These are phyloP conservation scores for Tetrastigma voinierianum DNA, from an alignment of 164 flowering plant genomes.

Conservation along the genomic window DNA sequence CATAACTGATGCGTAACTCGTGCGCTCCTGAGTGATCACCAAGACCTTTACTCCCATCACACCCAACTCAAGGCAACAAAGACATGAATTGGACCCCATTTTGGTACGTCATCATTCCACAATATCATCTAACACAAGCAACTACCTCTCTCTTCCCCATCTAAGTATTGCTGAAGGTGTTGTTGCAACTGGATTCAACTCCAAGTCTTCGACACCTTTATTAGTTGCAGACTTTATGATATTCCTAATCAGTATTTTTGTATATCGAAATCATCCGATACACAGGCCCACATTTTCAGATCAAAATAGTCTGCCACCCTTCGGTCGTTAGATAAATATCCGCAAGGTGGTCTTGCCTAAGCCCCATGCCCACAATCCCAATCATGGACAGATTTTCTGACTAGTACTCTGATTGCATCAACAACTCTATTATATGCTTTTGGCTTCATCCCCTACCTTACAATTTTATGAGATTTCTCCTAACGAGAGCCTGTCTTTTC, in stretches of 20 bases:
- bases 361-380: slow-evolving; percentile 13
- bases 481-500: background rate
- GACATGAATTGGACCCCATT: background rate
- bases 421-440: background rate
- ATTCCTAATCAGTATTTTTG: background rate
- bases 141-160: background rate
- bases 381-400: background rate
- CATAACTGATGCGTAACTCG: too few species aligned
- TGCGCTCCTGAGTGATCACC: too few species aligned
- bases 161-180: background rate
- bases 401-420: background rate
- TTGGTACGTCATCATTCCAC: slow-evolving; percentile 1
- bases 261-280: slow-evolving; percentile 1
- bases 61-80: background rate
- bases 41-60: background rate
- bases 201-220: background rate
- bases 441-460: slow-evolving; percentile 6
- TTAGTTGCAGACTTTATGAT: background rate
- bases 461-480: background rate
- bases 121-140: slow-evolving; percentile 15
- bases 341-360: slow-evolving; percentile 7
- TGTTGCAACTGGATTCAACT: background rate
- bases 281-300: slow-evolving; percentile 4
- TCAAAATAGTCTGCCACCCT: background rate
- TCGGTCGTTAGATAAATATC: background rate